Evolutionary conservation across 1,284 basidiomycete species (phyloP).

Genomic region (Ustilago esculenta): DNA sequence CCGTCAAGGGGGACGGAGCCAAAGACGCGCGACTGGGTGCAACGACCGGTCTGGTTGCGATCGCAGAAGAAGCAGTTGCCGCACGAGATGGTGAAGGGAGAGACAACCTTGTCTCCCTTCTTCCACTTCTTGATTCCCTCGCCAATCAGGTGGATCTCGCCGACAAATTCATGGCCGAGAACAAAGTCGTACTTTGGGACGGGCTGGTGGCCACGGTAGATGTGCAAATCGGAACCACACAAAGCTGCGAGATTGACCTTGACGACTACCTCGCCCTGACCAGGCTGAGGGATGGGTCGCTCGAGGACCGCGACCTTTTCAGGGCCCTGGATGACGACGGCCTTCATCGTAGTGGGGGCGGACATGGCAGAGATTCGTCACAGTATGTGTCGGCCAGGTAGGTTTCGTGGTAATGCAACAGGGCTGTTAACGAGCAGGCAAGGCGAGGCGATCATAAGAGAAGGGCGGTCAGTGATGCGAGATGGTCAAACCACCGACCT

Average conservation of each 20-base stretch:
- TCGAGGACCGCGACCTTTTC: slow-evolving; percentile 58
- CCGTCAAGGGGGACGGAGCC: slow-evolving; percentile 79
- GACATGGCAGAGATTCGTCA: slow-evolving; percentile 15
- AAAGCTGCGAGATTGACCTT: slow-evolving; percentile 71
- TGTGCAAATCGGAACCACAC: slow-evolving; percentile 84
- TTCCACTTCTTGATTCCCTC: slow-evolving; percentile 75
- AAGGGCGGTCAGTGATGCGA: no score
- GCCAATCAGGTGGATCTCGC: slow-evolving; percentile 79
- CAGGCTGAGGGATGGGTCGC: slow-evolving; percentile 53
- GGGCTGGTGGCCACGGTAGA: slow-evolving; percentile 52
- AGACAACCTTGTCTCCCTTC: slow-evolving; percentile 83
- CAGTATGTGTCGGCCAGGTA: no score
- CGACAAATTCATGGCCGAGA: slow-evolving; percentile 84
- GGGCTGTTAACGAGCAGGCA: no score
- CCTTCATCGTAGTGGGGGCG: slow-evolving; percentile 55
- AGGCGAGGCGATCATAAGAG: no score
- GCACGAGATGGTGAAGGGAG: slow-evolving; percentile 85
- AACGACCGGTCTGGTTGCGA: slow-evolving; percentile 80
- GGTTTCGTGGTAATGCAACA: no score
- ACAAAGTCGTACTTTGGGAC: slow-evolving; percentile 53
- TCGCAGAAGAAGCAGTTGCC: slow-evolving; percentile 73
- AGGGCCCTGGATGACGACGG: slow-evolving; percentile 58
- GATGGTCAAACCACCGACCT: no score
- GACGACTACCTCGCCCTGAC: slow-evolving; percentile 59
- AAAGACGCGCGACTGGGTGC: slow-evolving; percentile 76